Evolutionary conservation across 345 rosid genomes (phyloP).

Genomic region (Eutrema heterophyllum): DNA sequence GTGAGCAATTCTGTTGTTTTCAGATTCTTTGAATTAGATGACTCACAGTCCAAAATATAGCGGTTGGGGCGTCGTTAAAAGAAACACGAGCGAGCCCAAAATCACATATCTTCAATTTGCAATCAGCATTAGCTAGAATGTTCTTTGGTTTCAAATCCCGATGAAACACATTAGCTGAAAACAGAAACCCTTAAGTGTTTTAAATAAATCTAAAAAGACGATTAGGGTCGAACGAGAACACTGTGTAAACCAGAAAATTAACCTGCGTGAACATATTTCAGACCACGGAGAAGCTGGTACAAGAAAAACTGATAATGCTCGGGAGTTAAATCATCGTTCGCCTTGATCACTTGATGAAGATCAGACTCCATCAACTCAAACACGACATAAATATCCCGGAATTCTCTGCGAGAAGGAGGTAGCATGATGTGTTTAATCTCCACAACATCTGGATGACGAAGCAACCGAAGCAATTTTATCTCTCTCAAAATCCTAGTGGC

Average conservation of each 20-base stretch:
- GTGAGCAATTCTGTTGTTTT: background rate
- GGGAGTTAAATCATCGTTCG: slow-evolving; percentile 93
- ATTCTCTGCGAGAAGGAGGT: slow-evolving; percentile 96
- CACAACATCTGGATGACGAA: slow-evolving; percentile 92
- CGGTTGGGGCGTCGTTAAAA: slow-evolving; percentile 95
- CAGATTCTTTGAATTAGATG: slow-evolving; percentile 15
- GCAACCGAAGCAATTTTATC: slow-evolving; percentile 88
- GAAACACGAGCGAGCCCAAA: slow-evolving; percentile 99
- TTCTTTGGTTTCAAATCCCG: slow-evolving; percentile 98
- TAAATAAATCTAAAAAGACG: background rate
- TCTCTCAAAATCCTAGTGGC: slow-evolving; percentile 95
- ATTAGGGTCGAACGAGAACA: slow-evolving; percentile 4
- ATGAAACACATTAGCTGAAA: slow-evolving; percentile 92
- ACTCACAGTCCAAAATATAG: slow-evolving; percentile 96
- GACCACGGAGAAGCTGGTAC: slow-evolving; percentile 97
- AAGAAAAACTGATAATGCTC: slow-evolving; percentile 96
- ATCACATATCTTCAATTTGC: slow-evolving; percentile 97
- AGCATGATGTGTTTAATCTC: slow-evolving; percentile 95
- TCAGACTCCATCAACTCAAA: slow-evolving; percentile 99
- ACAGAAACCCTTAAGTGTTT: background rate
- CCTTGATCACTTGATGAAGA: slow-evolving; percentile 95
- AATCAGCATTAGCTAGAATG: slow-evolving; percentile 97
- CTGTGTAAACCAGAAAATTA: background rate
- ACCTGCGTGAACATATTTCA: slow-evolving; percentile 93
- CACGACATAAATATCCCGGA: slow-evolving; percentile 88